Evolutionary conservation across 1,284 basidiomycete genomes (phyloP).

Genomic region (Cystobasidiaceae sp.): DNA sequence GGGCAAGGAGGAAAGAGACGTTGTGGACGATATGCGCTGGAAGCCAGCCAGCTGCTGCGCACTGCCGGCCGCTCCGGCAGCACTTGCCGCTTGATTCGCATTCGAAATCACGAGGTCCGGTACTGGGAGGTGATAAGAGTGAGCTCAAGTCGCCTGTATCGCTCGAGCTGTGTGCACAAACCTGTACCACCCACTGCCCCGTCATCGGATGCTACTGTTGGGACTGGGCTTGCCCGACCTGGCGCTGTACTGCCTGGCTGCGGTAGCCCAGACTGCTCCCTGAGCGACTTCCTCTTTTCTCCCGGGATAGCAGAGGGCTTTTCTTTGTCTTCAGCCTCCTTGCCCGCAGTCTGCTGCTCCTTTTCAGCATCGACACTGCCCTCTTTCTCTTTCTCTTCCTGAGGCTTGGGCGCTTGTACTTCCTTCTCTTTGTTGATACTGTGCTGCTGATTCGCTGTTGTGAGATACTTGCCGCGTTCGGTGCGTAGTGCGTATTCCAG

Average conservation of each 20-base stretch:
- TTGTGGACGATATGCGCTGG: slow-evolving; percentile 2
- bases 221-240: slow-evolving; percentile 10
- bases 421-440: slow-evolving; percentile 50
- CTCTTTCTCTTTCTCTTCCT: no score
- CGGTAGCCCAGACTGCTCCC: slow-evolving; percentile 11
- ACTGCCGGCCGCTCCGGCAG: neutral
- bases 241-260: neutral
- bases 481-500: slow-evolving; percentile 90
- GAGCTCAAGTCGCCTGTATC: no score
- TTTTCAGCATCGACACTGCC: neutral
- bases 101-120: slow-evolving; percentile 22
- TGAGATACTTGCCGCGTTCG: slow-evolving; percentile 63
- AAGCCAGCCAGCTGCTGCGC: neutral
- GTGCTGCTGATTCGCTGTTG: slow-evolving; percentile 43
- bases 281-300: slow-evolving; percentile 20
- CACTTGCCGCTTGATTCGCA: neutral
- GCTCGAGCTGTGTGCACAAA: no score
- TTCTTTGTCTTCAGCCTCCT: slow-evolving; percentile 10
- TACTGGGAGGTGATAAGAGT: neutral
- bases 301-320: slow-evolving; percentile 4
- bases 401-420: no score
- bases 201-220: neutral
- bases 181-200: neutral
- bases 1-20: slow-evolving; percentile 2
- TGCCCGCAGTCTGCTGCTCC: no score